Evolutionary conservation across 345 rosid species (phyloP).

Genomic region (Hevea brasiliensis): DNA sequence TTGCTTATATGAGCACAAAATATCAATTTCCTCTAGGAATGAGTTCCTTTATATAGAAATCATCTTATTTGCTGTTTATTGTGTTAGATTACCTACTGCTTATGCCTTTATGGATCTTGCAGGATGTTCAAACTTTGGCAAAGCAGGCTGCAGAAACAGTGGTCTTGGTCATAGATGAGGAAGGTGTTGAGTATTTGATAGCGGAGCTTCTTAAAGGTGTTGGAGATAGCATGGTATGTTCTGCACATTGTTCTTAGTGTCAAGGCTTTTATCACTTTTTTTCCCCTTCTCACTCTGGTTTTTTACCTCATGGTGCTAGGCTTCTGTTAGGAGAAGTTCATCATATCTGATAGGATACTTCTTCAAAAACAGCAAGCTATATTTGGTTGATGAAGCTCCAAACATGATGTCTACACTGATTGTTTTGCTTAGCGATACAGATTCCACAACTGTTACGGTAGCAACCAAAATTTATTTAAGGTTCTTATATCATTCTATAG

Average conservation of each 20-base stretch:
- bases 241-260: not conserved
- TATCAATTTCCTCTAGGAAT: not conserved
- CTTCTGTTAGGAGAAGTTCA: slow-evolving; percentile 84
- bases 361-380: slow-evolving; percentile 85
- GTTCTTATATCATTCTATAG: slow-evolving; percentile 2
- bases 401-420: slow-evolving; percentile 88
- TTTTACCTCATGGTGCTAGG: slow-evolving; percentile 47
- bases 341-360: slow-evolving; percentile 86
- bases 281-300: slow-evolving; percentile 9
- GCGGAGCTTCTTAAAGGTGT: slow-evolving; percentile 89
- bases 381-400: slow-evolving; percentile 94
- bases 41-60: not conserved
- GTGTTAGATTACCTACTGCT: slow-evolving; percentile 7
- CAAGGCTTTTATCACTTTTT: not conserved
- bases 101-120: slow-evolving; percentile 22
- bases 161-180: slow-evolving; percentile 83
- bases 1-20: not conserved
- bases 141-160: slow-evolving; percentile 90
- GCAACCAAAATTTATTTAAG: slow-evolving; percentile 16
- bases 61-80: slow-evolving; percentile 5
- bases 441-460: slow-evolving; percentile 81
- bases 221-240: slow-evolving; percentile 68
- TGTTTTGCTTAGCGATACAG: slow-evolving; percentile 84
- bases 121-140: slow-evolving; percentile 88
- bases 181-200: slow-evolving; percentile 74